Percentiles rank a stretch among this genome's conserved stretches.
phyloP scores from a whole-genome alignment of 768 basidiomycete genomes.

The Tulasnella sp. region DNA sequence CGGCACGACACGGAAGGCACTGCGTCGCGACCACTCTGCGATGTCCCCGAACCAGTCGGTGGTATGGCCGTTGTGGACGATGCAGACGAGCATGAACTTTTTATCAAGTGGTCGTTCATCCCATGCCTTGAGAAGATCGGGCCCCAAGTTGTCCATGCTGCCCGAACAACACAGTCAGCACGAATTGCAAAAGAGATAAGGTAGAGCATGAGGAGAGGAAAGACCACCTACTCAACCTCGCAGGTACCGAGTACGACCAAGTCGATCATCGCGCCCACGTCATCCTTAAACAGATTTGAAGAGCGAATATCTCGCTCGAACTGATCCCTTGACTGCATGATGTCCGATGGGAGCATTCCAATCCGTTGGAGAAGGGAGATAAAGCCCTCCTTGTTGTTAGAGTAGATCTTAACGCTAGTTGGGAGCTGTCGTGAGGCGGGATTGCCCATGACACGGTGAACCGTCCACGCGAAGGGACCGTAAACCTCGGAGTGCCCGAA shows the following conservation, averaged over 20 bases:
- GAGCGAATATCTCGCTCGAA: neutral
- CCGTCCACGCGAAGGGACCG: neutral
- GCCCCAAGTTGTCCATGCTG: neutral
- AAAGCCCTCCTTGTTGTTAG: neutral
- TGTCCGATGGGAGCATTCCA: neutral
- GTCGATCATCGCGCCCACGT: constrained; percentile 1
- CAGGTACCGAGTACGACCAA: constrained; percentile 13
- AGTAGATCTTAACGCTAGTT: constrained; percentile 1
- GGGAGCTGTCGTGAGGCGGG: neutral
- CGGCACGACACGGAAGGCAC: neutral
- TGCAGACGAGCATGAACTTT: constrained; percentile 19
- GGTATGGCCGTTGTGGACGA: constrained; percentile 6
- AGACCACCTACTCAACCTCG: constrained; percentile 20
- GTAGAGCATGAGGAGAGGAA: too few relatives aligned
- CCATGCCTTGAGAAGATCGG: constrained; percentile 18
- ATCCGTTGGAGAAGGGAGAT: neutral
- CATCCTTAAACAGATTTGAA: neutral
- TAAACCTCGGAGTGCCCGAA: neutral
- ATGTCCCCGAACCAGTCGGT: neutral
- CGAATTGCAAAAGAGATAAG: too few relatives aligned
- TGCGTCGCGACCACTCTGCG: constrained; percentile 1
- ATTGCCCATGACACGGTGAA: neutral
- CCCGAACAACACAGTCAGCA: too few relatives aligned
- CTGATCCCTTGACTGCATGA: neutral
- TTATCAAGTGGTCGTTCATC: constrained; percentile 3